Evolutionary conservation across 768 basidiomycete species (phyloP), one percentile per base, ranked within the genome.

Genomic region (Mrakia gelida): DNA sequence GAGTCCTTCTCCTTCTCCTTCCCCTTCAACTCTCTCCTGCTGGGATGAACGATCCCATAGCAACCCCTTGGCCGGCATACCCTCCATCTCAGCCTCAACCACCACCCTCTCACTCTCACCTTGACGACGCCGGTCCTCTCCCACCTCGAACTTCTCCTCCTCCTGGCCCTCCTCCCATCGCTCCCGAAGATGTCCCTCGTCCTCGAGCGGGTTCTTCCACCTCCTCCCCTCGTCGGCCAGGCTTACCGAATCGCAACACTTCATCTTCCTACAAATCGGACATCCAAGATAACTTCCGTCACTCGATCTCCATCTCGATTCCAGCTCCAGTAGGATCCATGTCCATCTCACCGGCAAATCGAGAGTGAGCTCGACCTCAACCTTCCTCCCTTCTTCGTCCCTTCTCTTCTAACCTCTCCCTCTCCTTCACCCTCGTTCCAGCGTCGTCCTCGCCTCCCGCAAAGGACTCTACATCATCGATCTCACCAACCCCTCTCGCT

Each of bases 401-500:
- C 28, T 15, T n/a, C 49, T 28, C 71, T 28, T 38, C n/a, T 38
- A 8, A 38, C 23, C 6, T 13, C 54, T 23, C 52, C 26, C 32
- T 8, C 18, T 18, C 7, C 6, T n/a, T 43, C 30, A 1, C 38
- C 26, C 62, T 63, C 30, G 3, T 67, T 32, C 28, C 59, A 78
- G 75, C 45, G 74, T 75, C 28, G 65, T 79, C 26, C 68, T 75
- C 16, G 70, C 70, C 16, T 68, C 61, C 13, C 91, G 95, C 7
- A 90, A 94, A 76, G 96, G 96, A 0, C 87, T 99, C 23, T 98
- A 92, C 83, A 94, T 98, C 77, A 92, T 99, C 79, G 97, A 98
- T 86, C 87, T 99, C 23, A 91, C 94, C 79, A 89, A 92, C 18
- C 93, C 94, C 1, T 87, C 92, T 26, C 90, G 92, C 80, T 88